phyloP scores from a whole-genome alignment of 129 eudicot species.

The Heracleum sosnowskyi region DNA sequence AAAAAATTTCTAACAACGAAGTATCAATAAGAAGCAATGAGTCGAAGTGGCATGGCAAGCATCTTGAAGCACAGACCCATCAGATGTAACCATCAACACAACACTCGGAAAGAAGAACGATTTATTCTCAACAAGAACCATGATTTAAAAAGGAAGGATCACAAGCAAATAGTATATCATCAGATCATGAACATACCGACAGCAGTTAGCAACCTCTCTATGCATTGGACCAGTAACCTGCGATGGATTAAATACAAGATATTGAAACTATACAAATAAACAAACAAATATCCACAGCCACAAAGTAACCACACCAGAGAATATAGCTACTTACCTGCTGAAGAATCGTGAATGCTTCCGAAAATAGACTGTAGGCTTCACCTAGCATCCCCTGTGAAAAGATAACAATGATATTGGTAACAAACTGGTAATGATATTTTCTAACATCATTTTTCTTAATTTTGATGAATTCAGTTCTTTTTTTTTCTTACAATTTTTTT shows the following conservation, averaged over 20 bases:
- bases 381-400: conserved; percentile 82
- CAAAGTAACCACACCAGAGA: conserved; percentile 2
- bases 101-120: not conserved
- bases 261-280: not conserved
- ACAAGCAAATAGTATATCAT: not conserved
- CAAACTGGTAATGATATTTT: not conserved
- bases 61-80: not conserved
- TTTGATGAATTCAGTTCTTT: not conserved
- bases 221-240: conserved; percentile 99
- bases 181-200: conserved; percentile 52
- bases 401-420: not conserved
- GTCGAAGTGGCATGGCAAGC: not conserved
- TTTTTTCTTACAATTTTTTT: not conserved
- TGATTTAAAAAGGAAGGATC: not conserved
- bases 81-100: not conserved
- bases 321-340: conserved; percentile 65
- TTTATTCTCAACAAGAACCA: not conserved
- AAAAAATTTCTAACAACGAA: not conserved
- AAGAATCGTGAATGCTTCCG: conserved; percentile 86
- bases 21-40: not conserved
- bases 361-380: conserved; percentile 83
- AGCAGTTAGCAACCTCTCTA: conserved; percentile 96
- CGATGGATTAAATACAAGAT: conserved; percentile 9
- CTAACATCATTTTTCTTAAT: not conserved
- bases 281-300: too few species aligned